phyloP scores from a whole-genome alignment of 176 grass and related monocot genomes.

The Triticum urartu region DNA sequence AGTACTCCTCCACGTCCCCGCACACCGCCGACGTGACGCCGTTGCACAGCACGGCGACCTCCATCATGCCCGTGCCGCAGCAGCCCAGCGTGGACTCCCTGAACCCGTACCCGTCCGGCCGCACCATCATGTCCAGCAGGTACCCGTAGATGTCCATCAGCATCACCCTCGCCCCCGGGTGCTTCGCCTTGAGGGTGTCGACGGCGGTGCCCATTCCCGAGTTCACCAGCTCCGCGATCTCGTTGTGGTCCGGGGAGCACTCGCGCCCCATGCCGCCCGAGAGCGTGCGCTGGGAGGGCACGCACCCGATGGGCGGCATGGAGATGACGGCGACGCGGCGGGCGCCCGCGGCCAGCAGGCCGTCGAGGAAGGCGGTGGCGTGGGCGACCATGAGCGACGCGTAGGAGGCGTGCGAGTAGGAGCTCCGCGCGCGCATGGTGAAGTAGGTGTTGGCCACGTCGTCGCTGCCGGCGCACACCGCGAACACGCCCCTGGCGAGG shows the following conservation, averaged over 20 bases:
- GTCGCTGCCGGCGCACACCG: too few relatives aligned
- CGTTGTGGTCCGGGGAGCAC: slow-evolving; percentile 55
- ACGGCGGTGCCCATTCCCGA: slow-evolving; percentile 27
- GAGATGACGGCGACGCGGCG: slow-evolving; percentile 54
- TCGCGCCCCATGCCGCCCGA: slow-evolving; percentile 29
- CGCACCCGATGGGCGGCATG: slow-evolving; percentile 79
- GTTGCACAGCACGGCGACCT: slow-evolving; percentile 73
- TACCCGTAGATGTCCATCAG: slow-evolving; percentile 69
- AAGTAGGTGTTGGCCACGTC: too few relatives aligned
- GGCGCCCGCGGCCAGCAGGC: slow-evolving; percentile 51
- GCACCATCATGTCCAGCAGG: slow-evolving; percentile 63
- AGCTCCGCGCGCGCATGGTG: neutral
- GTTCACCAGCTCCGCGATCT: slow-evolving; percentile 57
- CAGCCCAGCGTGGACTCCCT: slow-evolving; percentile 30
- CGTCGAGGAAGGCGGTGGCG: neutral
- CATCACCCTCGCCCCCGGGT: slow-evolving; percentile 27
- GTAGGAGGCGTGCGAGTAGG: slow-evolving; percentile 59
- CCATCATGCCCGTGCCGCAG: slow-evolving; percentile 32
- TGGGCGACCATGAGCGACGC: slow-evolving; percentile 40
- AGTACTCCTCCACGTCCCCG: slow-evolving; percentile 10
- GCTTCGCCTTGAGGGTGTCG: neutral
- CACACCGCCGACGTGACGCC: slow-evolving; percentile 50
- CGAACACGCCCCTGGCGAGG: too few relatives aligned
- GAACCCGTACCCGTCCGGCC: slow-evolving; percentile 58
- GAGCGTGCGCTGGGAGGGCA: slow-evolving; percentile 81